A percentile compares a stretch with the other conserved stretches of the same genome.
Conservation (phyloP, 768 basidiomycete genomes). For the Boletus subcaerulescens region DNA sequence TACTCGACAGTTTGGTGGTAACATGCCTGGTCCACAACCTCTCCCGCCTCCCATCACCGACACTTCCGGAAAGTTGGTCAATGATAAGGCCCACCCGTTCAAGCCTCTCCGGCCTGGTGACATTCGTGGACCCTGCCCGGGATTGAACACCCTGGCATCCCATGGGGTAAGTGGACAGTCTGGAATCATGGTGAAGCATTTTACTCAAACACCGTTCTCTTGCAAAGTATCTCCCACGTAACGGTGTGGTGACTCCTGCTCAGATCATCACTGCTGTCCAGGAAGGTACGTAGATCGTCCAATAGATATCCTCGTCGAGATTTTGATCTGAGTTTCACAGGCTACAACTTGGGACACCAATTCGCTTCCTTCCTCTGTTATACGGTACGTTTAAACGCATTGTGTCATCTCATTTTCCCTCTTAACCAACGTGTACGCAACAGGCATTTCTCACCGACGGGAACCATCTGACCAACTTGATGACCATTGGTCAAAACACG, state of each 20-base stretch:
- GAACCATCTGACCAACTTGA: slow-evolving; percentile 25
- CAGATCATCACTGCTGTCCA: slow-evolving; percentile 22
- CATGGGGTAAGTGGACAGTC: slow-evolving; percentile 14
- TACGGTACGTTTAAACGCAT: neutral
- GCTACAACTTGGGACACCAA: slow-evolving; percentile 22
- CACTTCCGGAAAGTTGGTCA: slow-evolving; percentile 12
- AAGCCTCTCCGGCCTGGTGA: slow-evolving; percentile 8
- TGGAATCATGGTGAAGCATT: neutral
- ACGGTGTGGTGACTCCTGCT: slow-evolving; percentile 16
- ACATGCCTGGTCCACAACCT: slow-evolving; percentile 17
- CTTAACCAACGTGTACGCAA: neutral
- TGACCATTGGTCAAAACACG: slow-evolving; percentile 21
- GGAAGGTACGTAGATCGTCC: slow-evolving; percentile 6
- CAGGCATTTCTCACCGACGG: slow-evolving; percentile 19
- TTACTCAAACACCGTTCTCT: neutral
- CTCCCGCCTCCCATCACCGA: slow-evolving; percentile 12
- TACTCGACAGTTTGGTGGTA: slow-evolving; percentile 1
- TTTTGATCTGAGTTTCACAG: neutral
- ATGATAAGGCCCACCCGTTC: slow-evolving; percentile 13
- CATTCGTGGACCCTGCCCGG: slow-evolving; percentile 20
- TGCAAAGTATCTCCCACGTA: slow-evolving; percentile 15
- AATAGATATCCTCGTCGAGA: neutral
- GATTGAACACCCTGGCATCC: slow-evolving; percentile 21
- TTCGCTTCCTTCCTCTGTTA: slow-evolving; percentile 18
- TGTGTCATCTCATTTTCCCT: neutral